A percentile compares a stretch with the other conserved stretches of the same genome.
phyloP scores from a whole-genome alignment of 129 eudicot genomes.

The Flaveria linearis region DNA sequence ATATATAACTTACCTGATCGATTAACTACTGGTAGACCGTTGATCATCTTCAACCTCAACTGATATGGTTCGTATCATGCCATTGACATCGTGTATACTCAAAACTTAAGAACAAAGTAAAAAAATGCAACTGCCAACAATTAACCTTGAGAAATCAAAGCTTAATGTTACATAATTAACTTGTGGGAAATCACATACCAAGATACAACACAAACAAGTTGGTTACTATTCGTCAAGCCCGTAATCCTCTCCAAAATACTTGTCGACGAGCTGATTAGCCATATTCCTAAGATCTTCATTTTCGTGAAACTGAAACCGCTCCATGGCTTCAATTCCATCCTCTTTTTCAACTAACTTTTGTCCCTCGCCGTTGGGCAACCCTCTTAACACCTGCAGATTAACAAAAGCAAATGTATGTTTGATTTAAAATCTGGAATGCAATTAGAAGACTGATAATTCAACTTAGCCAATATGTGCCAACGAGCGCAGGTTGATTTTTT shows the following conservation, averaged over 20 bases:
- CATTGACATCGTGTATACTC: constrained; percentile 22
- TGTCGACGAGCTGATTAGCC: constrained; percentile 89
- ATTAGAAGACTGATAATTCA: background rate
- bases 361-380: constrained; percentile 92
- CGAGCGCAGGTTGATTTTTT: too few relatives aligned
- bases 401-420: background rate
- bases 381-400: constrained; percentile 68
- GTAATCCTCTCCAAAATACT: constrained; percentile 91
- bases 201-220: constrained; percentile 19
- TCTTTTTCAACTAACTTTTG: constrained; percentile 82
- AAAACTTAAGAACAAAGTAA: background rate
- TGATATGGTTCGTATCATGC: background rate
- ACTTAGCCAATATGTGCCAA: background rate
- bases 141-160: constrained; percentile 10
- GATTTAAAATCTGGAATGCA: background rate
- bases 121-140: constrained; percentile 17
- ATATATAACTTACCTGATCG: too few relatives aligned
- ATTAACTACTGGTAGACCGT: background rate
- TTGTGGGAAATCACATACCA: background rate
- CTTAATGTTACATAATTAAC: constrained; percentile 28
- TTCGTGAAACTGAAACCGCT: constrained; percentile 88
- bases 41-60: background rate
- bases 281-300: constrained; percentile 85
- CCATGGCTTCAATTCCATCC: constrained; percentile 98
- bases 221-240: constrained; percentile 60